Evolutionary conservation across 129 eudicot species (phyloP).

Genomic region (Centrapalus pauciflorus): DNA sequence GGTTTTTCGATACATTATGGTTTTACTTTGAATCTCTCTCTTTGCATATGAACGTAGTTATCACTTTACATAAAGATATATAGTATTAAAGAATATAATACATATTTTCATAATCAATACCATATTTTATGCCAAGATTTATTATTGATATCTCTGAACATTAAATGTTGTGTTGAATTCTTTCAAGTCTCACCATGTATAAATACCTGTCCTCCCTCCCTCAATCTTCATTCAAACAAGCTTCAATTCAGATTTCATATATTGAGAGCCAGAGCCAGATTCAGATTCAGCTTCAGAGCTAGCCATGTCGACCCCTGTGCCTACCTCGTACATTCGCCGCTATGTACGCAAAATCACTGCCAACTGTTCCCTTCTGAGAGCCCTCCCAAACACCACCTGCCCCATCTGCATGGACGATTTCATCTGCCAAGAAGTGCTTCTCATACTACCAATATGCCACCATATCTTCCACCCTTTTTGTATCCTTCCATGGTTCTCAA

Average conservation of each 20-base stretch:
- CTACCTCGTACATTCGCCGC: not conserved
- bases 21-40: no score
- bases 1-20: no score
- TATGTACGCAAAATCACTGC: not conserved
- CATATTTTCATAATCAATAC: no score
- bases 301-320: not conserved
- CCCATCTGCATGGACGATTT: slow-evolving; percentile 9
- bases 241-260: not conserved
- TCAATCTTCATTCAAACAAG: not conserved
- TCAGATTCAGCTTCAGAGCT: no score
- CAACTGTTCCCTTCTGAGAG: not conserved
- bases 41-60: no score
- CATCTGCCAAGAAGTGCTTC: not conserved
- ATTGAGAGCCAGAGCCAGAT: no score
- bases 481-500: slow-evolving; percentile 13
- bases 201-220: not conserved
- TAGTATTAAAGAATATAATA: no score
- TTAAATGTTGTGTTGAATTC: no score
- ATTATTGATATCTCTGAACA: no score
- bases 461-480: slow-evolving; percentile 6
- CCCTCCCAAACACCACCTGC: not conserved
- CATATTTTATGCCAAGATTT: no score
- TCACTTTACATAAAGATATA: no score
- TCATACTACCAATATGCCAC: slow-evolving; percentile 5
- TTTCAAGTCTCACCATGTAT: not conserved